phyloP scores from a whole-genome alignment of 2,329 filamentous ascomycete genomes.

The Clarireedia paspali region DNA sequence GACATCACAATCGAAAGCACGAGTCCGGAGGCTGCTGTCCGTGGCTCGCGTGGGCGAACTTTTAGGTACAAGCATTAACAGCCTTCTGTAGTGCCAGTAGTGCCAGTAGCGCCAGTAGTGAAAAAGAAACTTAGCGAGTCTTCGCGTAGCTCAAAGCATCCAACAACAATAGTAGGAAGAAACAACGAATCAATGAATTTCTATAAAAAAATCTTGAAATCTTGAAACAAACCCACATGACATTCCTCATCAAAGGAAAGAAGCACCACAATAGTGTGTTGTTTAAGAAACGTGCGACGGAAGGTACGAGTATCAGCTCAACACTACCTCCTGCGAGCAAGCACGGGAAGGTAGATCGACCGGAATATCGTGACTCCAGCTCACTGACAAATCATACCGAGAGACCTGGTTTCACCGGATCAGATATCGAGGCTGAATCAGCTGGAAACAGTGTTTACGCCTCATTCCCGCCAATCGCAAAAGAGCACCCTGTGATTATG shows the following conservation, averaged over 20 bases:
- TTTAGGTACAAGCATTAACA: background rate
- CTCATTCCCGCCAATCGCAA: conserved; percentile 15
- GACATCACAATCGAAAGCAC: background rate
- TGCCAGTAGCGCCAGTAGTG: too few relatives aligned
- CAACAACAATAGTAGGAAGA: background rate
- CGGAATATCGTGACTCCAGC: background rate
- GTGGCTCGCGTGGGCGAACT: background rate
- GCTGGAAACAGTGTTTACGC: conserved; percentile 1
- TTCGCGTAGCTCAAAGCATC: background rate
- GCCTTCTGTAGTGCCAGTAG: background rate
- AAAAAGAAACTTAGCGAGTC: conserved; percentile 3
- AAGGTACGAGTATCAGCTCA: background rate
- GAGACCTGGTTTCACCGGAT: conserved; percentile 7
- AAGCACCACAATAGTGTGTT: conserved; percentile 23
- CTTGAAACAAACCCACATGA: conserved; percentile 21
- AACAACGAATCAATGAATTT: conserved; percentile 4
- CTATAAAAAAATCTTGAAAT: conserved; percentile 6
- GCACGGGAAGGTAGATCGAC: conserved; percentile 8
- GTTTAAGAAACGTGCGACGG: conserved; percentile 24
- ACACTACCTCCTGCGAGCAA: conserved; percentile 10
- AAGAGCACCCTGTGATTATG: conserved; percentile 14
- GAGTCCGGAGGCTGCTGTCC: background rate
- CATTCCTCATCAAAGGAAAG: conserved; percentile 26
- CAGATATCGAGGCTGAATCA: conserved; percentile 11
- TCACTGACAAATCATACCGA: conserved; percentile 9